These are phyloP conservation scores for Suillus americanus DNA, from an alignment of 768 basidiomycete genomes.

Conservation along the genomic window DNA sequence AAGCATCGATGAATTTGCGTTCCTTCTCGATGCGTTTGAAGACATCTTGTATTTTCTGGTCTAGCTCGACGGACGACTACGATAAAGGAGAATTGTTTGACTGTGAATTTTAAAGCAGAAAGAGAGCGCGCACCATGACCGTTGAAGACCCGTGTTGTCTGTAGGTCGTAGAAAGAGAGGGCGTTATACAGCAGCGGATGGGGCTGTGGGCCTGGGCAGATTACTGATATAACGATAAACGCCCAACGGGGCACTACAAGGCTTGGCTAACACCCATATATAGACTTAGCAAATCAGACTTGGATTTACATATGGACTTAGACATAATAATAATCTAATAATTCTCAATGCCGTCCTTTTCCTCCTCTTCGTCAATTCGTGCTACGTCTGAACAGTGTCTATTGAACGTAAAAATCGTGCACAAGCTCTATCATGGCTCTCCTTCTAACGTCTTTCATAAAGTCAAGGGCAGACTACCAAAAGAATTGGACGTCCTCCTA, in stretches of 20 bases:
- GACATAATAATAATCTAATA: background rate
- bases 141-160: constrained; percentile 13
- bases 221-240: constrained; percentile 19
- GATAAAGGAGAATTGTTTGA: constrained; percentile 6
- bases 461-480: constrained; percentile 35
- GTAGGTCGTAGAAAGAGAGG: constrained; percentile 20
- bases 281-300: constrained; percentile 11
- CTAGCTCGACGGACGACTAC: constrained; percentile 55
- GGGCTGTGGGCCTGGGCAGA: constrained; percentile 26
- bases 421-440: constrained; percentile 39
- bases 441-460: constrained; percentile 29
- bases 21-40: constrained; percentile 89
- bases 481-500: constrained; percentile 48
- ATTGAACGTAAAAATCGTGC: constrained; percentile 47
- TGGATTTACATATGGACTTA: background rate
- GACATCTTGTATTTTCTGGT: constrained; percentile 92
- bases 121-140: constrained; percentile 31
- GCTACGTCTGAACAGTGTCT: constrained; percentile 43
- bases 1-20: constrained; percentile 88
- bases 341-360: constrained; percentile 31
- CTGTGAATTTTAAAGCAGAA: constrained; percentile 7
- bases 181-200: constrained; percentile 15
- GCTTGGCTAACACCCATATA: constrained; percentile 29
- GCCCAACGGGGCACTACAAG: constrained; percentile 7
- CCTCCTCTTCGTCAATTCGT: constrained; percentile 35